Base-by-base conservation (phyloP, 441 rosid genomes). In the Melastoma candidum region DNA sequence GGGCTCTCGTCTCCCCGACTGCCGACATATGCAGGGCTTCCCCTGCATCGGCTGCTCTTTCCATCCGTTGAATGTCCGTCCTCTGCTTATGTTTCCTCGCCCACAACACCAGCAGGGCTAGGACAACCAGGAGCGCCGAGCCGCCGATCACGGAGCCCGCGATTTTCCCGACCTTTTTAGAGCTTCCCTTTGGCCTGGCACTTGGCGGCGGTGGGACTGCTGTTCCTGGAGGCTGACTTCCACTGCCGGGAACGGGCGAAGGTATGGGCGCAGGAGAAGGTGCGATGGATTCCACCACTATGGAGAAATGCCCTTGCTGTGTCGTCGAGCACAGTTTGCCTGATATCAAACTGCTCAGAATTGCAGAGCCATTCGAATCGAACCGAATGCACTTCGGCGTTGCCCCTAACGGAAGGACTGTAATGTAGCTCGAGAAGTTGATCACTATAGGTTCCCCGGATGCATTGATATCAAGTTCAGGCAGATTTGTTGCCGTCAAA, bases 41-140 rank as follows among this genome's bases (percentile, higher is more conserved):
- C 54, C 97, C 96, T 45, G 74, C 71, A 54, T 90, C 99, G 46
- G 97, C 83, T 49, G 95, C 96, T 71, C 67, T 87, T 71, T 94
- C 89, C 99, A 93, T 86, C 54, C 80, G 80, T 47, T 75, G 77
- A 68, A 93, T 69, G 63, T 66, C 73, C 82, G 75, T 85, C 39
- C 71, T 76, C 51, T 71, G 63, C 80, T 82, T 83, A 69, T 74
- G 76, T 52, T 77, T 80, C 46, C 67, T 77, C 61, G 65, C 72
- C 77, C 95, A 71, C 48, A 83, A 13, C 3, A 75, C 77, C 29
- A 83, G 50, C 54, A 78, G 68, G 46, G 70, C 56, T 57, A 82
- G 69, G 56, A 85, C 53, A 49, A 66, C 78, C 59, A 86, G 43
- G 32, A 86, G 61, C 49, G 74, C 47, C 62, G 84, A 17, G 56